Evolutionary conservation across 176 grass and related monocot species (phyloP), one percentile per base, ranked within the genome.

Genomic region (Cenchrus purpureus): DNA sequence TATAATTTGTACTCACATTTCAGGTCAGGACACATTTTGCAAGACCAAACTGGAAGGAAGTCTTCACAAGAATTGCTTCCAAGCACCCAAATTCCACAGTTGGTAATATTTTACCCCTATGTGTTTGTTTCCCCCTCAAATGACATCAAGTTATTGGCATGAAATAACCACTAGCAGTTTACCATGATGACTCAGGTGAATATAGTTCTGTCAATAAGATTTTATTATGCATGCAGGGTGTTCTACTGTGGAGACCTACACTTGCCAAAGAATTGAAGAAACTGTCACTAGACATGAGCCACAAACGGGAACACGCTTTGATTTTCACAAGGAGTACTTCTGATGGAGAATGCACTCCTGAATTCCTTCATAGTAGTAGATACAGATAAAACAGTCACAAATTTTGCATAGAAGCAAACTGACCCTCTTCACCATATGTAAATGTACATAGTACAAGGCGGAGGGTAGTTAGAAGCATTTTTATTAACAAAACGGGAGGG

Each of bases 21-120:
- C 88, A 90, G 90, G 93, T 92, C 37, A 94, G 92, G 90, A 94
- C 95, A 68, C 95, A 97, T 86, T 94, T 97, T 86, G 95, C 95
- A 65, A 90, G 95, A 60, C 95, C 92, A 64, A 92, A 94, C 67
- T 97, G 95, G 95, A 91, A 89, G 62, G 90, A 90, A 83, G 90
- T 94, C 15, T 94, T 92, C 34, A 85, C 85, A 32, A 94, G 68
- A 78, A 85, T 94, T 3, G 88, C 95, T 57, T 68, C 83, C 69
- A 94, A 91, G 68, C 90, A 97, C 87, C 92, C 90, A 10, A 86
- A 85, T 48, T 91, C 88, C 7, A 90, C 86, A 83, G 94, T 97
- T 57, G 92, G 94, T 97, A 90, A 85, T 81, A 10, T 73, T 73
- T 55, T 83, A 25, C 19, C 56, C 68, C 50, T 37, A 32, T 77